Percentiles rank a stretch among this genome's conserved stretches.
phyloP scores from a whole-genome alignment of 768 basidiomycete species.

The Boletus subcaerulescens region DNA sequence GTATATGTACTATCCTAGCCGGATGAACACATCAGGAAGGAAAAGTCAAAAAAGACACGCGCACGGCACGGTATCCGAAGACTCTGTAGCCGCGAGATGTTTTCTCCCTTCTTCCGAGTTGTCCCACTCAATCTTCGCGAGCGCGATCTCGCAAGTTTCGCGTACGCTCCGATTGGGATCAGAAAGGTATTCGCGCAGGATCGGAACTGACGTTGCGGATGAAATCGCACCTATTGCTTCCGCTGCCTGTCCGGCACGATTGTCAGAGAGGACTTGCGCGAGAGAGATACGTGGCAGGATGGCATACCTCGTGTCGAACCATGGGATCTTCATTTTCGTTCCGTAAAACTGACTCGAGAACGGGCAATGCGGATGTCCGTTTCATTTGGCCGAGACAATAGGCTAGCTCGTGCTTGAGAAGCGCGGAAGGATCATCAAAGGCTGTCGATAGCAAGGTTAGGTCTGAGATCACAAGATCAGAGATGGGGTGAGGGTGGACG shows the following conservation, averaged over 20 bases:
- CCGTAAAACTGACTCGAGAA: slow-evolving; percentile 72
- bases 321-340: slow-evolving; percentile 80
- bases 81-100: slow-evolving; percentile 35
- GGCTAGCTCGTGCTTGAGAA: slow-evolving; percentile 96
- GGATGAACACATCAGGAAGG: background rate
- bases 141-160: slow-evolving; percentile 97
- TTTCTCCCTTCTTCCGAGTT: slow-evolving; percentile 67
- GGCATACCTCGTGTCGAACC: slow-evolving; percentile 91
- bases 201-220: slow-evolving; percentile 54
- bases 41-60: background rate
- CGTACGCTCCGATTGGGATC: slow-evolving; percentile 76
- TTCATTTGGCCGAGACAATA: slow-evolving; percentile 96
- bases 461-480: background rate
- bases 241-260: slow-evolving; percentile 64
- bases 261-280: slow-evolving; percentile 2
- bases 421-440: slow-evolving; percentile 80
- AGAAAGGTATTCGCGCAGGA: slow-evolving; percentile 66
- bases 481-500: slow-evolving; percentile 9
- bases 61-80: slow-evolving; percentile 38
- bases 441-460: slow-evolving; percentile 42
- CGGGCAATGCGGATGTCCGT: slow-evolving; percentile 66
- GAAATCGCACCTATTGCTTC: slow-evolving; percentile 98
- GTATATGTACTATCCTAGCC: slow-evolving; percentile 55
- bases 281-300: background rate
- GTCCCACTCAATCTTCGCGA: slow-evolving; percentile 94